phyloP scores from a whole-genome alignment of 768 basidiomycete species.

The Panus rudis region DNA sequence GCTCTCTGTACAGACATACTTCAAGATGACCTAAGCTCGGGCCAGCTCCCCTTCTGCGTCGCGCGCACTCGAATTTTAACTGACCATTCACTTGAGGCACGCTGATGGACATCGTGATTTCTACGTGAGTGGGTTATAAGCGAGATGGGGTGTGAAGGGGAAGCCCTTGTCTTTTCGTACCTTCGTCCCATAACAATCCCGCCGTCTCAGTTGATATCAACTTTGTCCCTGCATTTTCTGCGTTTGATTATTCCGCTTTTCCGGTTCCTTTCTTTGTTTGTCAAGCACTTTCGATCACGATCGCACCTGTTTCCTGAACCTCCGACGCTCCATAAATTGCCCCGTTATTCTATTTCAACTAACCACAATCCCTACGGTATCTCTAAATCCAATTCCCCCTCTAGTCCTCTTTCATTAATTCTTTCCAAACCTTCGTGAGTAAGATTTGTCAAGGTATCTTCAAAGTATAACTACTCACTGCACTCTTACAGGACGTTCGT shows the following conservation, averaged over 20 bases:
- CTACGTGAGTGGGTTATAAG: slow-evolving; percentile 7
- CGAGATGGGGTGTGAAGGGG: slow-evolving; percentile 3
- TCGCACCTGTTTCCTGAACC: no score
- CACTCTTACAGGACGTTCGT: neutral
- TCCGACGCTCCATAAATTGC: no score
- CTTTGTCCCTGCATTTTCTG: no score
- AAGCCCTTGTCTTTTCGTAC: neutral
- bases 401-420: neutral
- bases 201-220: no score
- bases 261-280: no score
- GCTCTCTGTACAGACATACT: slow-evolving; percentile 11
- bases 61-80: slow-evolving; percentile 2
- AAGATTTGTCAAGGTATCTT: neutral
- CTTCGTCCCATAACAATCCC: slow-evolving; percentile 1
- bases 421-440: neutral
- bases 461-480: neutral
- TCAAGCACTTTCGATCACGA: no score
- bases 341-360: no score
- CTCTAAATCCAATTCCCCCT: neutral
- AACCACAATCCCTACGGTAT: no score
- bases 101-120: slow-evolving; percentile 7
- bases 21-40: slow-evolving; percentile 9
- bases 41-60: slow-evolving; percentile 4
- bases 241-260: no score
- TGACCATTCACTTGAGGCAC: slow-evolving; percentile 5